Base-by-base conservation (phyloP, 305 asterid species). In the Ilex paraguariensis region DNA sequence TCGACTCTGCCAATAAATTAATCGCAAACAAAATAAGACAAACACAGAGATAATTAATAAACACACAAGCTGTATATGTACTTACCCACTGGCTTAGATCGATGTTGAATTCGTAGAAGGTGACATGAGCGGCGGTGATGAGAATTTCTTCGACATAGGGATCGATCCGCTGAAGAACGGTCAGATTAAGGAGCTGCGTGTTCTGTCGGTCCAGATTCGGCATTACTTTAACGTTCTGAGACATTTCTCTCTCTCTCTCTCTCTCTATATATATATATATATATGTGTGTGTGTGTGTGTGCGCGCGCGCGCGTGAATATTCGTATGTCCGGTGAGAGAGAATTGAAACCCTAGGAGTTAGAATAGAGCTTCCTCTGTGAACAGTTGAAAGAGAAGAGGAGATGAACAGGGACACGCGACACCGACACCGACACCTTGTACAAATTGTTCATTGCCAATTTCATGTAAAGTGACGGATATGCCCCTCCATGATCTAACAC, bases 151-250 rank as follows among this genome's bases (percentile, higher is more conserved):
- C 90, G 15, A 91, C 80, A 59, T 70, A 85, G 33, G 95, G 87
- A 82, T 91, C 98, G 66, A 79, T 77, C 49, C 98, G 77, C 71
- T 89, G 98, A 28, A 91, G 87, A 73, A 91, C 96, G 30, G 86
- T 89, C 65, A 91, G 68, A 81, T 91, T 89, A 13, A 88, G 84
- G 60, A 75, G 46, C 70, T 91, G 85, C 21, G 97, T 88, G 77
- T 77, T 82, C 78, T 83, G 80, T 76, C 82, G 79, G 71, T 88
- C 97, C 16, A 91, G 75, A 70, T 82, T 78, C 63, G 95, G 98
- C 90, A 74, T 87, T 77, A 91, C 72, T 82, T 89, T 91, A 60
- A 82, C 90, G 70, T 48, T 77, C 7, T 67, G 85, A 60, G 82
- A 59, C 89, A 80, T 80, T 46, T 60, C 54, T 49, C 42, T n/a